phyloP scores from a whole-genome alignment of 768 basidiomycete species.

The Russula compacta region DNA sequence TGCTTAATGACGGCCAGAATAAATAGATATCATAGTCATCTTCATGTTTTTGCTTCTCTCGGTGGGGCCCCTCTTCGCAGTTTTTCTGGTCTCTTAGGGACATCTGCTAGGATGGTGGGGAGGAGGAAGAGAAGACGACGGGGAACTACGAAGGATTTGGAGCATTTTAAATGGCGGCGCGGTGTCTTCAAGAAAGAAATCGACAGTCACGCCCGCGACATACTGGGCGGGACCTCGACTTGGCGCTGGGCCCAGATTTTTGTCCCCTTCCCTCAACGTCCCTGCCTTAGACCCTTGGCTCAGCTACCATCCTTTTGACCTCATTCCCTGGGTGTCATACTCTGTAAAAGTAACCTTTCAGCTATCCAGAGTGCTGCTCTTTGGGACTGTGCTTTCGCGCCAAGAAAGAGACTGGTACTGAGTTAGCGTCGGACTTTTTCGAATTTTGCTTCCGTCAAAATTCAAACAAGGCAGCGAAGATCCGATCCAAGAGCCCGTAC shows the following conservation, averaged over 20 bases:
- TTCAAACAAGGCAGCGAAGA: slow-evolving; percentile 11
- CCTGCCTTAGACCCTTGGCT: neutral
- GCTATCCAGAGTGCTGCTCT: neutral
- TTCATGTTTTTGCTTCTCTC: neutral
- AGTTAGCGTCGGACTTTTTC: neutral
- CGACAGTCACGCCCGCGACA: neutral
- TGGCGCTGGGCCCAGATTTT: slow-evolving; percentile 4
- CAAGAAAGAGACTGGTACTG: neutral
- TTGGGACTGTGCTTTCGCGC: neutral
- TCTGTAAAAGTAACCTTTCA: neutral
- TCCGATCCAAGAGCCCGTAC: neutral
- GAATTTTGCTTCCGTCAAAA: slow-evolving; percentile 9
- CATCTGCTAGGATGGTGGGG: neutral
- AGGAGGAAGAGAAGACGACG: neutral
- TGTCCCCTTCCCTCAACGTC: neutral
- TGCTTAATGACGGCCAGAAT: slow-evolving; percentile 4
- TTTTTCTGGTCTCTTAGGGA: neutral
- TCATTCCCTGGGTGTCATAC: neutral
- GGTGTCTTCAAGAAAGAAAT: slow-evolving; percentile 9
- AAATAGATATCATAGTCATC: slow-evolving; percentile 3
- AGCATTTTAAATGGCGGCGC: slow-evolving; percentile 11
- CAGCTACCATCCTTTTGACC: neutral
- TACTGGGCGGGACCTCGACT: neutral
- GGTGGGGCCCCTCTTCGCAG: neutral
- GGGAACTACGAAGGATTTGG: neutral